These are phyloP conservation scores for Bacterosira constricta DNA, from an alignment of 108 stramenopile species.

Conservation along the genomic window DNA sequence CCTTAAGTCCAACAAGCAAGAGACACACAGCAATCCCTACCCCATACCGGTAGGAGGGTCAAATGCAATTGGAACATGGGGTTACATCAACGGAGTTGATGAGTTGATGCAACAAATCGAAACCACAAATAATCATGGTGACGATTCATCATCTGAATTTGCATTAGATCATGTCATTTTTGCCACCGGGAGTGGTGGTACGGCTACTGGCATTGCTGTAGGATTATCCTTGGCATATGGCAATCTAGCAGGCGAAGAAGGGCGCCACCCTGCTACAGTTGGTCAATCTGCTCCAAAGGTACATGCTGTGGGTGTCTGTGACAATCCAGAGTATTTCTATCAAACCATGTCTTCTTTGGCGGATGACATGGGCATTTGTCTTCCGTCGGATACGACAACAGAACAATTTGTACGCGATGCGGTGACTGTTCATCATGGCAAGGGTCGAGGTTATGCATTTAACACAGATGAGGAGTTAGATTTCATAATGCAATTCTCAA, in stretches of 20 bases:
- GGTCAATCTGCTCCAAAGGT: constrained; percentile 49
- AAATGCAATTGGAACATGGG: constrained; percentile 87
- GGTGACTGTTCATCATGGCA: constrained; percentile 75
- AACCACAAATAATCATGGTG: constrained; percentile 1
- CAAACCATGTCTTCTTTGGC: constrained; percentile 60
- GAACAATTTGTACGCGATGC: constrained; percentile 62
- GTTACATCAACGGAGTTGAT: constrained; percentile 84
- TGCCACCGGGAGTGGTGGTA: constrained; percentile 92
- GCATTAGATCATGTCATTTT: constrained; percentile 85
- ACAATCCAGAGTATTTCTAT: constrained; percentile 90
- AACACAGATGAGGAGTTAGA: constrained; percentile 80
- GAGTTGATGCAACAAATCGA: constrained; percentile 63
- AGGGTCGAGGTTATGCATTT: constrained; percentile 80
- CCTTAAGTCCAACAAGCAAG: constrained; percentile 34
- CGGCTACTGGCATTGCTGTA: constrained; percentile 78
- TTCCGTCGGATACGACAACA: constrained; percentile 16
- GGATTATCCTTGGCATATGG: constrained; percentile 66
- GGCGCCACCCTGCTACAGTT: constrained; percentile 4
- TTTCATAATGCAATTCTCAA: constrained; percentile 67
- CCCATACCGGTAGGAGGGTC: constrained; percentile 89
- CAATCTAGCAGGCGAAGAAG: constrained; percentile 21
- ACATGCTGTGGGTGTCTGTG: constrained; percentile 91
- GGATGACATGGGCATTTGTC: constrained; percentile 73
- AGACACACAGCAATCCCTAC: constrained; percentile 57
- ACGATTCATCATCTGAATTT: constrained; percentile 26